Evolutionary conservation across 1,284 basidiomycete genomes (phyloP), one percentile per base, ranked within the genome.

Genomic region (Sanghuangporus weigelae): DNA sequence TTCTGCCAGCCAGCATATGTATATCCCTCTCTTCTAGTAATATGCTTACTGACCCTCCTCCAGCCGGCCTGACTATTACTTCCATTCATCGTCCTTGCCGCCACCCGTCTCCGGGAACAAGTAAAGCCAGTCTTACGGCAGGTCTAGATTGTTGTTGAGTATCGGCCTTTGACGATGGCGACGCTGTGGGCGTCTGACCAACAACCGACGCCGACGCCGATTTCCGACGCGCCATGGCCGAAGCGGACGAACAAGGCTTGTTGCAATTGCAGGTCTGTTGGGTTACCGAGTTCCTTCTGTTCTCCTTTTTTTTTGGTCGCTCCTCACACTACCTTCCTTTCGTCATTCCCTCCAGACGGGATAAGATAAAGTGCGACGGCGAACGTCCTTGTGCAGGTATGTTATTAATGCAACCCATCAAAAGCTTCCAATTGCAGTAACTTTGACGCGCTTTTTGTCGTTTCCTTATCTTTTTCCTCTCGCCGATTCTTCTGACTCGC

Each of bases 301-400:
- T 31, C 14, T 49, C 53, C n/a, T 39, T 8, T 19, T 57, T 19
- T 12, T 16, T 44, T 19, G 42, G 19, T 5, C 16, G 21, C 21
- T n/a, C 44, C 21, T 51, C 19, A 26, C n/a, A 31, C 12, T 12
- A 7, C 40, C 14, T 19, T 31, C 42, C 10, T 57, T n/a, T n/a
- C n/a, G n/a, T n/a, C n/a, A n/a, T n/a, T n/a, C n/a, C n/a, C 57
- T n/a, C 4, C 65, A 85, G 84, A 68, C 80, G 80, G 66, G 81
- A 86, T 70, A 85, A 86, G 71, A 79, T 82, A 62, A 78, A 80
- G 66, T 85, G 84, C 70, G 81, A 85, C 69, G 81, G 83, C 21
- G 71, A 72, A 66, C 39, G 63, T 39, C 63, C 63, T 26, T 64
- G 63, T 55, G 26, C 63, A 80, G 80, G 83, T 85, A 69, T 57